Conservation (phyloP, 75 land plant genomes). For the Pinus albicaulis region DNA sequence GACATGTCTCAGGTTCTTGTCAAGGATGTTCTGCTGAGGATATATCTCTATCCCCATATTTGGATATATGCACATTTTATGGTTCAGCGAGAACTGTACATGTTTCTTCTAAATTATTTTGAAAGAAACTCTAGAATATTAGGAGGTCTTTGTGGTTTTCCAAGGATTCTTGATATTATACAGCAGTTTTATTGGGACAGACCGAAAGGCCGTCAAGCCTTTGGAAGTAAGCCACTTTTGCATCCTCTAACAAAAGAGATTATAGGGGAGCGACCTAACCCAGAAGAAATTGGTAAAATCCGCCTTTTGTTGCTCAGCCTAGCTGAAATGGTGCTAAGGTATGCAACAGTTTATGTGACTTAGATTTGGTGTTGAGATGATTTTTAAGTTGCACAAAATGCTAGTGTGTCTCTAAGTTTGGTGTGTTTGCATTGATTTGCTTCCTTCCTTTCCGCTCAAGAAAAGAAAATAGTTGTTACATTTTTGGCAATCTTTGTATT, state of each 20-base stretch:
- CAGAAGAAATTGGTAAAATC: conserved; percentile 77
- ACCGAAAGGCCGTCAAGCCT: conserved; percentile 34
- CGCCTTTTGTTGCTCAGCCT: conserved; percentile 83
- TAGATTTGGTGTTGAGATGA: neutral
- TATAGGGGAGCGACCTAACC: conserved; percentile 63
- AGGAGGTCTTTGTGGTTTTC: conserved; percentile 49
- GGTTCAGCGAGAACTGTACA: conserved; percentile 78
- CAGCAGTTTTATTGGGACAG: conserved; percentile 86
- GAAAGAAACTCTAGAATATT: conserved; percentile 59
- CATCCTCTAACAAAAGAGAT: conserved; percentile 55
- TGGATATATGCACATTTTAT: conserved; percentile 74
- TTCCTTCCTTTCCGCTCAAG: neutral
- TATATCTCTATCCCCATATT: conserved; percentile 77
- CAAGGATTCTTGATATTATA: conserved; percentile 80
- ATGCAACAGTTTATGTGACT: neutral
- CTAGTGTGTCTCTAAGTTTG: neutral
- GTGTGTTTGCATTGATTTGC: neutral
- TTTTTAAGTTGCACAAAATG: neutral
- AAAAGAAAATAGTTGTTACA: neutral
- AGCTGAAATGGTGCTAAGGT: conserved; percentile 90
- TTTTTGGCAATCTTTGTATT: neutral
- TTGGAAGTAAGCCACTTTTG: conserved; percentile 52
- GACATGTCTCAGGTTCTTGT: conserved; percentile 65
- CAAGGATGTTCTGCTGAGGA: conserved; percentile 62
- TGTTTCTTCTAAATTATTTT: conserved; percentile 74